Percentiles rank a stretch among this genome's conserved stretches.
These are phyloP conservation scores for Flaveria sonorensis DNA, from an alignment of 129 eudicot species.

Conservation along the genomic window DNA sequence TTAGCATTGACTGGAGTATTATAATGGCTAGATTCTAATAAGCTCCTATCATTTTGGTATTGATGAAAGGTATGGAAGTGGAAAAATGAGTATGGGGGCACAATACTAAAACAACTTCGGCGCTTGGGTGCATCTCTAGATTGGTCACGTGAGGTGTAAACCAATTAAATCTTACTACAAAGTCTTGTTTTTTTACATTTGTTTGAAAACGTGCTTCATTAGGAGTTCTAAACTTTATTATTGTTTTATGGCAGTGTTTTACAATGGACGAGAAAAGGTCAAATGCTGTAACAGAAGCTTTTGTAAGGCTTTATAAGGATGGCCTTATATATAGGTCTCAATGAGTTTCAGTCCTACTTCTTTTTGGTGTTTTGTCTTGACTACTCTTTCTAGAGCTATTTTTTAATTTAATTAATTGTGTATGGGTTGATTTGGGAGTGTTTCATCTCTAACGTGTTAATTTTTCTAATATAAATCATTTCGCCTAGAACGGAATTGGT, in stretches of 20 bases:
- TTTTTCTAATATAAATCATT: background rate
- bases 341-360: background rate
- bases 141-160: constrained; percentile 94
- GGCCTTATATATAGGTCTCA: constrained; percentile 58
- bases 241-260: constrained; percentile 42
- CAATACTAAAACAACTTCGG: constrained; percentile 76
- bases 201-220: background rate
- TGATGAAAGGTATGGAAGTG: constrained; percentile 87
- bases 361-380: background rate
- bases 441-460: background rate
- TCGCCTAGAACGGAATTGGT: background rate
- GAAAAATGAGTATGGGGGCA: constrained; percentile 90
- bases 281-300: constrained; percentile 78
- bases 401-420: background rate
- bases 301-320: constrained; percentile 80
- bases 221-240: background rate
- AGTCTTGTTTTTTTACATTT: background rate
- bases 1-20: background rate
- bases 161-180: background rate
- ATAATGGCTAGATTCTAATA: background rate
- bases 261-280: constrained; percentile 85
- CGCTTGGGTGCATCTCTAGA: constrained; percentile 94
- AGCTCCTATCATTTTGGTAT: background rate
- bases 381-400: background rate
- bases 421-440: background rate